phyloP scores from a whole-genome alignment of 1,284 basidiomycete species.

The Ganoderma sinense region DNA sequence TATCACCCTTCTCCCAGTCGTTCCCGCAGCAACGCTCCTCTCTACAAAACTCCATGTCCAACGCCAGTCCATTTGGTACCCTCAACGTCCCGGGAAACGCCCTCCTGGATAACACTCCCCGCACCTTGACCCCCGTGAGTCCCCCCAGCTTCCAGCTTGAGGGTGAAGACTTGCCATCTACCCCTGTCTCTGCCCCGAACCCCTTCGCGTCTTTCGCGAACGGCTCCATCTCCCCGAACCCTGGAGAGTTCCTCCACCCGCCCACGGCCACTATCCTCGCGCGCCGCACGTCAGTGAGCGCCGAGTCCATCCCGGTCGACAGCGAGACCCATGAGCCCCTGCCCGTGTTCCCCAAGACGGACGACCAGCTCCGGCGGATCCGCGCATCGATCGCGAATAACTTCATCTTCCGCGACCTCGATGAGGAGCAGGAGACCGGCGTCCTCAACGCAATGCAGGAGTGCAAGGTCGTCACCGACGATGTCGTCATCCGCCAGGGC shows the following conservation, averaged over 20 bases:
- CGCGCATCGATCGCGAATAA: constrained; percentile 88
- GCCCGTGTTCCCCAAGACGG: constrained; percentile 84
- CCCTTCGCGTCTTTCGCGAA: constrained; percentile 52
- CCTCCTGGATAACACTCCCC: constrained; percentile 50
- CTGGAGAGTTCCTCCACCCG: constrained; percentile 69
- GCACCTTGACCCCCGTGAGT: constrained; percentile 36
- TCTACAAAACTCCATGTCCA: constrained; percentile 58
- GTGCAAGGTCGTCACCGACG: constrained; percentile 72
- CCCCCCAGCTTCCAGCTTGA: constrained; percentile 67
- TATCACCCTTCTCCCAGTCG: constrained; percentile 57
- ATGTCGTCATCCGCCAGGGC: constrained; percentile 95
- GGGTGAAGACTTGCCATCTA: constrained; percentile 66
- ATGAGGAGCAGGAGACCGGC: constrained; percentile 94
- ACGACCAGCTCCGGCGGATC: constrained; percentile 89
- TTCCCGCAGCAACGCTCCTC: constrained; percentile 51
- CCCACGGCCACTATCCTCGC: constrained; percentile 84
- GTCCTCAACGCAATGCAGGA: constrained; percentile 98
- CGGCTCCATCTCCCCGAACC: constrained; percentile 45
- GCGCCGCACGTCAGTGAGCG: constrained; percentile 93
- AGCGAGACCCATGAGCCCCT: constrained; percentile 68
- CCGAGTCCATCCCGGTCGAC: constrained; percentile 94
- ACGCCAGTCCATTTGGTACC: constrained; percentile 72
- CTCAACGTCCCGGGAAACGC: constrained; percentile 82
- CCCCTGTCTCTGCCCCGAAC: constrained; percentile 60
- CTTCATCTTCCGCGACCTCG: constrained; percentile 95